Percentiles rank a stretch among this genome's conserved stretches.
Evolutionary conservation across 2,329 filamentous ascomycete species (phyloP).

Genomic region (Paraphoma chrysanthemicola): DNA sequence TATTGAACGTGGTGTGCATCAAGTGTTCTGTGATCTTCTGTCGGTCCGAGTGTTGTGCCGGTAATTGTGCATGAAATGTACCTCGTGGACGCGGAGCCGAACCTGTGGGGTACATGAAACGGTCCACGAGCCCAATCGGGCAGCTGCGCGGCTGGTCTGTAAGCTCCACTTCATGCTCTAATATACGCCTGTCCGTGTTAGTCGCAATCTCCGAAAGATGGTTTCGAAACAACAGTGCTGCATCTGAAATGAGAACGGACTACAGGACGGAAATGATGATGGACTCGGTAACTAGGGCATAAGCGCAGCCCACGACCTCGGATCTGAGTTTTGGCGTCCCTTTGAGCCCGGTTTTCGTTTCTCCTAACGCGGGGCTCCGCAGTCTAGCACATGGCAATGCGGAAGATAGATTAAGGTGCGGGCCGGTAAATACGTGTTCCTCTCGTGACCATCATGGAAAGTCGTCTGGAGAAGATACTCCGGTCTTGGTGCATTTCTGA

Average conservation of each 20-base stretch:
- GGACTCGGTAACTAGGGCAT: neutral
- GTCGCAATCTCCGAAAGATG: neutral
- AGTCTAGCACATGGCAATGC: conserved; percentile 1
- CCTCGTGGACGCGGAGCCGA: conserved; percentile 9
- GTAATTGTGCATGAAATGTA: neutral
- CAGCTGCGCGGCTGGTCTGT: neutral
- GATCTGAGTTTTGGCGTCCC: neutral
- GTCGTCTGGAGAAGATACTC: neutral
- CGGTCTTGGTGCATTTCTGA: neutral
- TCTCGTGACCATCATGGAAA: conserved; percentile 2
- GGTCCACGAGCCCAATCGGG: conserved; percentile 1
- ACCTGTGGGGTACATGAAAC: conserved; percentile 10
- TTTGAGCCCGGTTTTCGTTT: neutral
- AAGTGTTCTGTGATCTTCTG: conserved; percentile 2
- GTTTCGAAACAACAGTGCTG: conserved; percentile 1
- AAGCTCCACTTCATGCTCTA: neutral
- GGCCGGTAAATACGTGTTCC: neutral
- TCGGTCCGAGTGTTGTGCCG: conserved; percentile 6
- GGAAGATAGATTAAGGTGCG: conserved; percentile 1
- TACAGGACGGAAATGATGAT: neutral
- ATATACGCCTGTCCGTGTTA: neutral
- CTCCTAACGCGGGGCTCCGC: neutral
- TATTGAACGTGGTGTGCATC: neutral
- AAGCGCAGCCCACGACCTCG: neutral
- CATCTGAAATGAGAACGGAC: neutral